Percentiles rank a stretch among this genome's conserved stretches.
These are phyloP conservation scores for Alternaria angustiovoidea DNA, from an alignment of 2,329 filamentous ascomycete species.

Conservation along the genomic window DNA sequence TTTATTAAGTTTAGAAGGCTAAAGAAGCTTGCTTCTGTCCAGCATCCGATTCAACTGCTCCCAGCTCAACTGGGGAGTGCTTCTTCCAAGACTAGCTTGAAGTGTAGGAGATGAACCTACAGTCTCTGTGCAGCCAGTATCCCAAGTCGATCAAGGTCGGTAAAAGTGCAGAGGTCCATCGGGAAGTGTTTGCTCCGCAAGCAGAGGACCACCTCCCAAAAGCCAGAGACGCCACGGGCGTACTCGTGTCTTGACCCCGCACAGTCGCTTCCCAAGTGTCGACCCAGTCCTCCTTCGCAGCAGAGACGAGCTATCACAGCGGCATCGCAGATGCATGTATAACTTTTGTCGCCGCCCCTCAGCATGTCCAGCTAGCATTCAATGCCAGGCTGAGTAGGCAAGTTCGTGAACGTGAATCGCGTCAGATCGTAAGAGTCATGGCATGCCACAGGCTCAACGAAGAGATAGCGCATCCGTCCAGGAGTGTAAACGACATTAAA, in stretches of 20 bases:
- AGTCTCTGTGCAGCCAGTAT: conserved; percentile 33
- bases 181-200: conserved; percentile 47
- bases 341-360: conserved; percentile 51
- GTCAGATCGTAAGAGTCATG: conserved; percentile 42
- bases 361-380: conserved; percentile 50
- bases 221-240: conserved; percentile 43
- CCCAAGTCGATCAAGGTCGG: conserved; percentile 25
- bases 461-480: conserved; percentile 46
- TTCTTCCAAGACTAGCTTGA: conserved; percentile 55
- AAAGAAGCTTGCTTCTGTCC: conserved; percentile 55
- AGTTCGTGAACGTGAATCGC: conserved; percentile 39
- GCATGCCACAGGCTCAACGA: conserved; percentile 49
- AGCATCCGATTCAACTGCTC: conserved; percentile 61
- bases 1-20: conserved; percentile 51
- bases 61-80: conserved; percentile 43
- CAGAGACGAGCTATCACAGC: conserved; percentile 45
- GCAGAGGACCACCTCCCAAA: conserved; percentile 48
- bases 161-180: conserved; percentile 48
- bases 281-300: conserved; percentile 26
- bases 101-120: conserved; percentile 66
- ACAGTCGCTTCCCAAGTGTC: conserved; percentile 14
- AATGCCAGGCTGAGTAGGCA: conserved; percentile 48
- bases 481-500: conserved; percentile 50
- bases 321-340: conserved; percentile 51
- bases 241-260: conserved; percentile 39